phyloP scores from a whole-genome alignment of 768 basidiomycete species.

The Termitomyces sp. region DNA sequence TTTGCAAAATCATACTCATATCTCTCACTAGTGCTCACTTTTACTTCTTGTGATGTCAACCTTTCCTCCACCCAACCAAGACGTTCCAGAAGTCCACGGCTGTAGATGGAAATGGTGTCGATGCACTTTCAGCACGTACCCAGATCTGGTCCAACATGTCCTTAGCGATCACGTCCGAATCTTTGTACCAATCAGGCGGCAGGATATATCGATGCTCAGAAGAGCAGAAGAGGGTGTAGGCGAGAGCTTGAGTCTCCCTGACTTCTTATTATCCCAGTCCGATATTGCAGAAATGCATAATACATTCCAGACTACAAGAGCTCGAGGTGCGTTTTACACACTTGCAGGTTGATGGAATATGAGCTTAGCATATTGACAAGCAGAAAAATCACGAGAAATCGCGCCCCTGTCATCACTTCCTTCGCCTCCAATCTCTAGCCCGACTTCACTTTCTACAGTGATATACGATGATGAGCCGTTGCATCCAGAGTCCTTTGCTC shows the following conservation, averaged over 20 bases:
- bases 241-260: slow-evolving; percentile 26
- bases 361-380: not conserved
- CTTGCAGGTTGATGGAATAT: not conserved
- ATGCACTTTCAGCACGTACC: slow-evolving; percentile 28
- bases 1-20: not conserved
- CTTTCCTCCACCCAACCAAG: slow-evolving; percentile 4
- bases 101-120: slow-evolving; percentile 57
- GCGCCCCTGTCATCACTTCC: slow-evolving; percentile 23
- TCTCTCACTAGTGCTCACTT: not conserved
- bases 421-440: slow-evolving; percentile 28
- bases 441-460: slow-evolving; percentile 11
- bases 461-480: not conserved
- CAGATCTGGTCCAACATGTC: slow-evolving; percentile 40
- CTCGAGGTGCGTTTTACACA: slow-evolving; percentile 1
- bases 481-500: not conserved
- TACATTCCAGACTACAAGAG: not conserved
- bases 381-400: slow-evolving; percentile 2
- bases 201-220: slow-evolving; percentile 37
- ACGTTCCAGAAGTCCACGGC: slow-evolving; percentile 16
- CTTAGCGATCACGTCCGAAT: slow-evolving; percentile 39
- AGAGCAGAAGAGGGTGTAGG: slow-evolving; percentile 40
- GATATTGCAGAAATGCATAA: not conserved
- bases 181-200: slow-evolving; percentile 34
- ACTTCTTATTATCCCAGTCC: slow-evolving; percentile 5
- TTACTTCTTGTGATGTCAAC: not conserved